phyloP scores from a whole-genome alignment of 805 yeast species.

The Candida awuae region DNA sequence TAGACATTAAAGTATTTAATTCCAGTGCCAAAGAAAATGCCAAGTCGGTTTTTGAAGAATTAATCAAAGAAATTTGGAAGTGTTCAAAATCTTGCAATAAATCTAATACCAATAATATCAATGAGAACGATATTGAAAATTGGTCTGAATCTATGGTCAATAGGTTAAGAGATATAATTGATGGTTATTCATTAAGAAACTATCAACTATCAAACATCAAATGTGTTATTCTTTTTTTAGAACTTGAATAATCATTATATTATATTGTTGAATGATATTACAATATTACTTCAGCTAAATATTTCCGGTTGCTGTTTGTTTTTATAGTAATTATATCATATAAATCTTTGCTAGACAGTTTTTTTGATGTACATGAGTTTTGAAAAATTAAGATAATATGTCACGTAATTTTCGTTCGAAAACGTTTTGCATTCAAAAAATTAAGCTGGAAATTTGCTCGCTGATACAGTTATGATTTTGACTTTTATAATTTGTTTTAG shows the following conservation, averaged over 20 bases:
- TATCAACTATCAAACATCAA: conserved; percentile 16
- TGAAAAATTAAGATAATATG: background rate
- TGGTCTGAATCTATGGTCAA: conserved; percentile 19
- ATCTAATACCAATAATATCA: conserved; percentile 18
- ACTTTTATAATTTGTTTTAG: no score
- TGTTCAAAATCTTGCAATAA: conserved; percentile 18
- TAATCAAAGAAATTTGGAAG: conserved; percentile 22
- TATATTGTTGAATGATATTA: no score
- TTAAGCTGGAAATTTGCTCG: no score
- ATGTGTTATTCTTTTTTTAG: conserved; percentile 2
- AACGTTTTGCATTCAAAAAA: no score
- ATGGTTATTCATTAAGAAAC: conserved; percentile 25
- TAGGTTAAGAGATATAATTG: conserved; percentile 17
- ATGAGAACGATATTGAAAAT: conserved; percentile 12
- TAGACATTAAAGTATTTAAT: conserved; percentile 12
- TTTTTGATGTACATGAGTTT: background rate
- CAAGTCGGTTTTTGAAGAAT: conserved; percentile 9
- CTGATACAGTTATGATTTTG: no score
- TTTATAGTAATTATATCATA: no score
- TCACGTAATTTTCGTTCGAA: no score
- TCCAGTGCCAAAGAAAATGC: conserved; percentile 16
- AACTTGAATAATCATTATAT: background rate
- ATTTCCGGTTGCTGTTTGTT: no score
- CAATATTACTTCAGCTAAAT: no score
- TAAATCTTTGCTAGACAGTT: background rate